phyloP scores from a whole-genome alignment of 192 early-diverging fungal species.

The Geosiphon pyriformis region DNA sequence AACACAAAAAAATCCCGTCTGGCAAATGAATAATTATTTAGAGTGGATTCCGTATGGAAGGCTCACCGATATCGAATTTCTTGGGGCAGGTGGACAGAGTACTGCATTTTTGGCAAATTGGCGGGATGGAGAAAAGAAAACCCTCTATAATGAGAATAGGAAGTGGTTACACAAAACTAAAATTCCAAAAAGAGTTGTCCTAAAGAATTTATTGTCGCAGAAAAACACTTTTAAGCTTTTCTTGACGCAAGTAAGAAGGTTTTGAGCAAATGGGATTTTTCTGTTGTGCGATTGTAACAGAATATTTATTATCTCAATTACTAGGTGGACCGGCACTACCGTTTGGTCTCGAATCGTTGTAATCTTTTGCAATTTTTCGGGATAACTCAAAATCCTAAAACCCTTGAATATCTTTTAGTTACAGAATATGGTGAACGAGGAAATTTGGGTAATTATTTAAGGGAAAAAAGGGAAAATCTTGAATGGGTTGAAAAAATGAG shows the following conservation, averaged over 20 bases:
- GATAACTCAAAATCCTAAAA: conserved; percentile 3
- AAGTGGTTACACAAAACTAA: background rate
- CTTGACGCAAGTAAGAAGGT: background rate
- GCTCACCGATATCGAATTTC: background rate
- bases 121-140: background rate
- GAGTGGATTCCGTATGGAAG: conserved; percentile 9
- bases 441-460: conserved; percentile 3
- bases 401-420: background rate
- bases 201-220: conserved; percentile 1
- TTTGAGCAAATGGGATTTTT: background rate
- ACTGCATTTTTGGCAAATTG: background rate
- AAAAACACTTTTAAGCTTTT: background rate
- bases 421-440: background rate
- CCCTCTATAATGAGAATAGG: background rate
- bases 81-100: conserved; percentile 1
- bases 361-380: background rate
- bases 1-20: too few relatives aligned
- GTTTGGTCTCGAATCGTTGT: background rate
- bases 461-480: background rate
- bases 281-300: background rate
- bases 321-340: background rate
- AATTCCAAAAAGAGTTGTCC: background rate
- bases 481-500: conserved; percentile 1
- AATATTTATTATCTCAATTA: background rate
- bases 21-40: too few relatives aligned